Conservation (phyloP, 345 rosid genomes). For the Corchorus capsularis region DNA sequence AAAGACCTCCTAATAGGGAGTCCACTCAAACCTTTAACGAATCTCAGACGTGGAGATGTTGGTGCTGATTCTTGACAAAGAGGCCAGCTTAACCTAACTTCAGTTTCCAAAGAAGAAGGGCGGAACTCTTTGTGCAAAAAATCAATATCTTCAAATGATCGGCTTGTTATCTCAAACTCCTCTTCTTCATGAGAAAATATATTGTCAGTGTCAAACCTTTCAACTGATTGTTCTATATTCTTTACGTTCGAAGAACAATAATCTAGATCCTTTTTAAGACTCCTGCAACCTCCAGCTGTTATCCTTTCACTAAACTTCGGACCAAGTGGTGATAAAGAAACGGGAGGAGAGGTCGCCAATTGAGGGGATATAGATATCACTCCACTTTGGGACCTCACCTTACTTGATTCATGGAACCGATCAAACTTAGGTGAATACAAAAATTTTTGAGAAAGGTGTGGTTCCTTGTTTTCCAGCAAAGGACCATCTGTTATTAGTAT, state of each 20-base stretch:
- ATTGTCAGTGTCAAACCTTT: constrained; percentile 31
- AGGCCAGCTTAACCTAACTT: constrained; percentile 37
- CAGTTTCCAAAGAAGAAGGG: constrained; percentile 59
- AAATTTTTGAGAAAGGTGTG: constrained; percentile 27
- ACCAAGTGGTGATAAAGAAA: constrained; percentile 86
- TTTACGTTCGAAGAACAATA: constrained; percentile 36
- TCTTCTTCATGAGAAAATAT: constrained; percentile 35
- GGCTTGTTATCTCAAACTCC: constrained; percentile 42
- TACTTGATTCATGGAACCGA: constrained; percentile 36
- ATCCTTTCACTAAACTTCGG: constrained; percentile 66
- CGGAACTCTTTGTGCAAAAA: constrained; percentile 48
- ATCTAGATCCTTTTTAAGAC: constrained; percentile 32
- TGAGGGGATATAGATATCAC: constrained; percentile 49
- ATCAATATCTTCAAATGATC: constrained; percentile 61
- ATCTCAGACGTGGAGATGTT: constrained; percentile 47
- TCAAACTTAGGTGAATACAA: constrained; percentile 39
- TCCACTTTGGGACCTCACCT: constrained; percentile 40
- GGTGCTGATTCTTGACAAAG: constrained; percentile 48
- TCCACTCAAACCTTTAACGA: constrained; percentile 70
- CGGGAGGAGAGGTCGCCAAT: constrained; percentile 47
- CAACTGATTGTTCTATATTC: constrained; percentile 43
- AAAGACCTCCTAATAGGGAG: constrained; percentile 78
- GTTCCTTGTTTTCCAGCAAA: constrained; percentile 49
- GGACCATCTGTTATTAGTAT: constrained; percentile 74
- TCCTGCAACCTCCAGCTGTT: constrained; percentile 43